These are phyloP conservation scores for Ramaria sp. DNA, from an alignment of 768 basidiomycete species.

Conservation along the genomic window DNA sequence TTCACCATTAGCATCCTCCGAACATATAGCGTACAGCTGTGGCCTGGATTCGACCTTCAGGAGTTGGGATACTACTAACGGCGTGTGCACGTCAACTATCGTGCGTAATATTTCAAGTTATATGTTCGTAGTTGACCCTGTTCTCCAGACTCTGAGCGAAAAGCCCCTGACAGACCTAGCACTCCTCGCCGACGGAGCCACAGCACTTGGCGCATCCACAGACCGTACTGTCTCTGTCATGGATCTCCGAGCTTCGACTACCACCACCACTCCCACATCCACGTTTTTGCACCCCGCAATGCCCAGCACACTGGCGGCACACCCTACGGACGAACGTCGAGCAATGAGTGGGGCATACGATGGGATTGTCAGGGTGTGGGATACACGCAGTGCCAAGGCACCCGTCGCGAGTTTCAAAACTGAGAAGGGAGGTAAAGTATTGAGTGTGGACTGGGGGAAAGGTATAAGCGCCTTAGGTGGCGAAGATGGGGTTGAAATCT, in stretches of 20 bases:
- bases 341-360: slow-evolving; percentile 64
- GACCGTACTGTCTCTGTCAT: slow-evolving; percentile 66
- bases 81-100: slow-evolving; percentile 58
- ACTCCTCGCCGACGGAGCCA: slow-evolving; percentile 29
- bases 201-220: slow-evolving; percentile 52
- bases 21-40: slow-evolving; percentile 51
- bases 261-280: slow-evolving; percentile 25
- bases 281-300: slow-evolving; percentile 52
- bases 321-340: slow-evolving; percentile 13
- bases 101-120: slow-evolving; percentile 29
- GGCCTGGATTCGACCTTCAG: slow-evolving; percentile 88
- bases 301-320: slow-evolving; percentile 48
- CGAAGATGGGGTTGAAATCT: slow-evolving; percentile 55
- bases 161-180: slow-evolving; percentile 66
- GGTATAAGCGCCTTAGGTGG: slow-evolving; percentile 50
- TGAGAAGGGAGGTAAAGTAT: slow-evolving; percentile 45
- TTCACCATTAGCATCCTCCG: slow-evolving; percentile 32
- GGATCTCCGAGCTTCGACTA: slow-evolving; percentile 42
- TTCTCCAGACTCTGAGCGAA: slow-evolving; percentile 48
- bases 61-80: slow-evolving; percentile 76
- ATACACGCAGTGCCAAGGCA: slow-evolving; percentile 55
- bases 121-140: background rate
- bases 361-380: slow-evolving; percentile 69
- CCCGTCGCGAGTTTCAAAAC: slow-evolving; percentile 53
- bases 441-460: slow-evolving; percentile 46